These are phyloP conservation scores for Berberis thunbergii DNA, from an alignment of 164 flowering plant genomes.

Conservation along the genomic window DNA sequence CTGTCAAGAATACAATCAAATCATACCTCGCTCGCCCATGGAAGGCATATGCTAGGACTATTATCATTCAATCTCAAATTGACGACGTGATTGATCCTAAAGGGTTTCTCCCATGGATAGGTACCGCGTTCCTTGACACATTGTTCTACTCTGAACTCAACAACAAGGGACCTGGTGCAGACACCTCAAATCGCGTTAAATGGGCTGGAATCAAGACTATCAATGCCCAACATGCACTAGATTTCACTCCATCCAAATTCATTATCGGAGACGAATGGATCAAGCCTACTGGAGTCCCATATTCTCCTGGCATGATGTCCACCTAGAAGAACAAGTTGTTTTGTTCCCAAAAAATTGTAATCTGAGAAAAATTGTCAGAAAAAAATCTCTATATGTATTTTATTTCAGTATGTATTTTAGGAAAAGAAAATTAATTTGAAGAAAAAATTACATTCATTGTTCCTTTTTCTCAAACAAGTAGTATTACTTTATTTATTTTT, in stretches of 20 bases:
- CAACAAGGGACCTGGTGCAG: conserved; percentile 52
- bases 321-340: conserved; percentile 2
- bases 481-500: too few species aligned
- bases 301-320: conserved; percentile 21
- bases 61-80: conserved; percentile 39
- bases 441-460: too few species aligned
- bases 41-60: conserved; percentile 41
- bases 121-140: conserved; percentile 26
- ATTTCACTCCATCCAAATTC: conserved; percentile 19
- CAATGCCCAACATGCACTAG: conserved; percentile 5
- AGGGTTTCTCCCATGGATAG: conserved; percentile 54
- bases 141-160: conserved; percentile 33
- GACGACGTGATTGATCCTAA: conserved; percentile 33
- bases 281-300: conserved; percentile 40
- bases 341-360: background rate
- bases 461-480: too few species aligned
- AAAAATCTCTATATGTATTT: too few species aligned
- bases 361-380: background rate
- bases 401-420: too few species aligned
- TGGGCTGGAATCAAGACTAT: conserved; percentile 44
- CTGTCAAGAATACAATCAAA: conserved; percentile 13
- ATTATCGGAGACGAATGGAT: conserved; percentile 42
- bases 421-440: too few species aligned
- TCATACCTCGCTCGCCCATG: conserved; percentile 60
- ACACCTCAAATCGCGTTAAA: conserved; percentile 21